Evolutionary conservation across 2,329 filamentous ascomycete genomes (phyloP), one percentile per base, ranked within the genome.

Genomic region (Volutella citrinella): DNA sequence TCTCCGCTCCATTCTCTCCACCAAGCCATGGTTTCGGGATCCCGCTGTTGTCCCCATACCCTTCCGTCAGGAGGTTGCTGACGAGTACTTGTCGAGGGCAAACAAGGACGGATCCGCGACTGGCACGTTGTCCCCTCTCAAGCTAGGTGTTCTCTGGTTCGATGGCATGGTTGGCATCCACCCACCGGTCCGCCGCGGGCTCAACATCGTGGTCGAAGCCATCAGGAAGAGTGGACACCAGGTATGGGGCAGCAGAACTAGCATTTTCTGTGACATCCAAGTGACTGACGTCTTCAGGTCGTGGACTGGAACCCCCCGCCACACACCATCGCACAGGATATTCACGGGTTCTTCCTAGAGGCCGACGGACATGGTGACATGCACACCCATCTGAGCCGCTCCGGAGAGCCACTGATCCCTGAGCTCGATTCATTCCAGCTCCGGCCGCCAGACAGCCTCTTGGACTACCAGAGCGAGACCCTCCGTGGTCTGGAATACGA

Each of bases 1-100:
- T 3, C 66, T 78, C 3, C 70, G 77, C 46, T 61, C 72, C 0
- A 52, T 86, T 3, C 60, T 88, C 3, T 64, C 63, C 10, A 70
- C 70, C 19, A 49, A 76, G 33, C 83, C 83, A 0, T 87, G 83
- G 84, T 57, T 78, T 3, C 61, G 75, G 43, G 83, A 87, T 53
- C 82, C 83, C 0, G 60, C 80, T 1, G 78, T 82, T 0, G 60
- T 78, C 24, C 78, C 83, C 14, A 64, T 87, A 1, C 82, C 82
- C 1, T 87, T 81, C 74, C 70, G 80, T 4, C 58, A 70, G 16
- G 65, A 74, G 0, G 45, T 69, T 4, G 34, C 58, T 4, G 56
- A 67, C 10, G 54, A 69, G 3, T 64, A 71, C 14, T 50, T 61
- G 11, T 52, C 51, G 4, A 56, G 58, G 2, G 50, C 46, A 3